Percentiles rank a stretch among this genome's conserved stretches.
Evolutionary conservation across 2,329 filamentous ascomycete species (phyloP).

Genomic region (Alternaria tenuissima): DNA sequence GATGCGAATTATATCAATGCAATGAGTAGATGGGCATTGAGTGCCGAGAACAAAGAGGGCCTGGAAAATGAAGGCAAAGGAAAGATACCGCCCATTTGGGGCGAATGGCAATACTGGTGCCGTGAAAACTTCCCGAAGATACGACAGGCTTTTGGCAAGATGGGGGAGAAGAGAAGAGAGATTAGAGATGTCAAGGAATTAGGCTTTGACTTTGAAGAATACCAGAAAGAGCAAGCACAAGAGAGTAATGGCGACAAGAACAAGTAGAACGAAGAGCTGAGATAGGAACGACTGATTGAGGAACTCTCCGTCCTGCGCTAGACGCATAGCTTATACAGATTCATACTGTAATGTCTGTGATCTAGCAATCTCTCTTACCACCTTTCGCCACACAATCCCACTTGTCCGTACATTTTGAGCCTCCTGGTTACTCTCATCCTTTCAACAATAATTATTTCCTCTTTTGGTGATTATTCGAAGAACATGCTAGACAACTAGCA

Average conservation of each 20-base stretch:
- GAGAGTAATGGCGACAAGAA: background rate
- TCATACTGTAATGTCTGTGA: background rate
- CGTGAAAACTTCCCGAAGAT: constrained; percentile 73
- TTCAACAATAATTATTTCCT: background rate
- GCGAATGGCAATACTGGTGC: constrained; percentile 74
- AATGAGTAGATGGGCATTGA: constrained; percentile 68
- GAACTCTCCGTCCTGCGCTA: background rate
- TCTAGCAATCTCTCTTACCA: background rate
- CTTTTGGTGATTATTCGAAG: background rate
- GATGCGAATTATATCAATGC: constrained; percentile 77
- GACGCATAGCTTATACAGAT: background rate
- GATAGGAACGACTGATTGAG: background rate
- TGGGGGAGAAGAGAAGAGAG: constrained; percentile 63
- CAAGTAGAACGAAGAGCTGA: background rate
- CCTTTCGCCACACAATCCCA: background rate
- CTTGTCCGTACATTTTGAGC: background rate
- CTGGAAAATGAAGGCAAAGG: constrained; percentile 60
- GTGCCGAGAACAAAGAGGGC: constrained; percentile 50
- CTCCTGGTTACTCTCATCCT: background rate
- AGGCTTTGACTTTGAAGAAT: constrained; percentile 68
- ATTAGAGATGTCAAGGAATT: constrained; percentile 75
- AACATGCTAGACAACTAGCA: background rate
- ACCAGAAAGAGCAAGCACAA: background rate
- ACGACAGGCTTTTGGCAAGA: constrained; percentile 73
- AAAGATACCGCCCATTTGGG: constrained; percentile 76